Conservation (phyloP, 1,284 basidiomycete species). For the Puccinia novopanici region DNA sequence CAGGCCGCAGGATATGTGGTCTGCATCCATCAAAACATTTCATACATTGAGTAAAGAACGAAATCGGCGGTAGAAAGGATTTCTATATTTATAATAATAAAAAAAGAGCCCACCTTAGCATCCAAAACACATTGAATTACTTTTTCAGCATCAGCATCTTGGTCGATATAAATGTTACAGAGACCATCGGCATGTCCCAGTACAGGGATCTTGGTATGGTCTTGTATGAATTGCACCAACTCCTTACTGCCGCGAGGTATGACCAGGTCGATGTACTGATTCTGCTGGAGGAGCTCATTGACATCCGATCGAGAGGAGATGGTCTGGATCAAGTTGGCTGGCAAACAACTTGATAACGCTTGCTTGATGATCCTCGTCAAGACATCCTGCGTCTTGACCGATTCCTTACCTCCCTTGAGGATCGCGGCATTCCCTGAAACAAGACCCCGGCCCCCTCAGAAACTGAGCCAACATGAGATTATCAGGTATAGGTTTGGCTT, state of each 20-base stretch:
- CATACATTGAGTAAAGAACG: background rate
- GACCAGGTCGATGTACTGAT: slow-evolving; percentile 91
- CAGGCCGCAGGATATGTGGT: slow-evolving; percentile 94
- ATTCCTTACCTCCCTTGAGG: slow-evolving; percentile 95
- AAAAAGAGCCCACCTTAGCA: slow-evolving; percentile 70
- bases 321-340: slow-evolving; percentile 80
- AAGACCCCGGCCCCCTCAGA: background rate
- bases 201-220: slow-evolving; percentile 87
- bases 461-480: background rate
- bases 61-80: too few relatives aligned
- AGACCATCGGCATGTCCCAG: slow-evolving; percentile 99
- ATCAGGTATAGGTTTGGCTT: slow-evolving; percentile 54
- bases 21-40: slow-evolving; percentile 62
- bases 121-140: slow-evolving; percentile 81
- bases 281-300: slow-evolving; percentile 77
- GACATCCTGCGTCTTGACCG: slow-evolving; percentile 72
- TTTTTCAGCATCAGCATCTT: slow-evolving; percentile 74
- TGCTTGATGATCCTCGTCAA: slow-evolving; percentile 77
- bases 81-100: background rate
- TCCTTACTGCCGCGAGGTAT: slow-evolving; percentile 93
- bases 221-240: slow-evolving; percentile 85
- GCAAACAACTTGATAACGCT: slow-evolving; percentile 75
- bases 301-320: slow-evolving; percentile 93
- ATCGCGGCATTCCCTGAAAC: slow-evolving; percentile 83
- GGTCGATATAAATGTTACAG: slow-evolving; percentile 85